Percentiles rank a stretch among this genome's conserved stretches.
Conservation (phyloP, 345 rosid genomes). For the Eucalyptus albens region DNA sequence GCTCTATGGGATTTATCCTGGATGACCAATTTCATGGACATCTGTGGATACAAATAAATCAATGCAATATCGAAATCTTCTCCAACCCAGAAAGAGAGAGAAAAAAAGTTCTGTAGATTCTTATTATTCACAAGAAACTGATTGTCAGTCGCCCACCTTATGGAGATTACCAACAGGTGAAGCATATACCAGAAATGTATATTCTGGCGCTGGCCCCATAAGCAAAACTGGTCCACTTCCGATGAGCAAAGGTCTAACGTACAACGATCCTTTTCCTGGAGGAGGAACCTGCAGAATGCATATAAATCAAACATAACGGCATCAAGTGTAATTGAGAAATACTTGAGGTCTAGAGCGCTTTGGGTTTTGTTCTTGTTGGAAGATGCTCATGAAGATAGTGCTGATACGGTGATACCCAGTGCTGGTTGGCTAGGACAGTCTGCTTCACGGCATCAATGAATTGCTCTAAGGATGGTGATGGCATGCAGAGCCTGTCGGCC, state of each 20-base stretch:
- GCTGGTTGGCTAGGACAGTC: constrained; percentile 34
- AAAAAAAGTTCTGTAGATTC: neutral
- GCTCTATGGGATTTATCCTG: constrained; percentile 9
- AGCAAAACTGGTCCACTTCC: constrained; percentile 8
- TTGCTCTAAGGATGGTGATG: constrained; percentile 36
- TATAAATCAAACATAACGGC: neutral
- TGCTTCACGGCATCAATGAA: constrained; percentile 44
- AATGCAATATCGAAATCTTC: neutral
- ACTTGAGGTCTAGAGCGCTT: neutral
- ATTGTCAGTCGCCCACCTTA: constrained; percentile 2
- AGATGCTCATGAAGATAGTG: neutral
- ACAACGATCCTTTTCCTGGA: constrained; percentile 12
- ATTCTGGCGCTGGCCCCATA: neutral
- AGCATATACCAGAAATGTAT: constrained; percentile 1
- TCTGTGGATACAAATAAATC: neutral
- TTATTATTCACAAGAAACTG: neutral
- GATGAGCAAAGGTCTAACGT: constrained; percentile 15
- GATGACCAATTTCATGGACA: neutral
- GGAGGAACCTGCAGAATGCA: constrained; percentile 13
- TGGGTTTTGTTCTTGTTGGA: neutral
- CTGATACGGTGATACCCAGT: constrained; percentile 5
- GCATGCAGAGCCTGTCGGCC: constrained; percentile 50
- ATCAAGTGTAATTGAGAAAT: neutral
- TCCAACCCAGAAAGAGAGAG: neutral
- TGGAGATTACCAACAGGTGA: constrained; percentile 15